A percentile compares a stretch with the other conserved stretches of the same genome.
These are phyloP conservation scores for Fusarium mangiferae DNA, from an alignment of 2,329 filamentous ascomycete genomes.

Conservation along the genomic window DNA sequence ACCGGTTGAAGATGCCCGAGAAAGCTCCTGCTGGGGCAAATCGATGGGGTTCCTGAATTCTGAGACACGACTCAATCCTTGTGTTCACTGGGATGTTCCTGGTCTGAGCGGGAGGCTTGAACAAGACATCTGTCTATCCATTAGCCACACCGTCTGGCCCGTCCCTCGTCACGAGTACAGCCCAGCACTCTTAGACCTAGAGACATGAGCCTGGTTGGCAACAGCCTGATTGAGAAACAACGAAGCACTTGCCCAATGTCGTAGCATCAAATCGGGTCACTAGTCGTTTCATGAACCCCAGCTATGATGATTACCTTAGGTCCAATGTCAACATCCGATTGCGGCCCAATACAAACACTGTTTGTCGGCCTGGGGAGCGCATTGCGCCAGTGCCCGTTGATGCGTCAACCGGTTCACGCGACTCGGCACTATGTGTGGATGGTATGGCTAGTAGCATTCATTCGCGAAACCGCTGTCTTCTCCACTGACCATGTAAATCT, in stretches of 20 bases:
- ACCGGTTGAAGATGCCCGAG: slow-evolving; percentile 32
- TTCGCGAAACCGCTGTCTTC: slow-evolving; percentile 14
- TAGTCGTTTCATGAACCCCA: slow-evolving; percentile 31
- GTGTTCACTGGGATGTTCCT: slow-evolving; percentile 14
- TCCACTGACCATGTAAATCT: slow-evolving; percentile 29
- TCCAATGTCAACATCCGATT: slow-evolving; percentile 17
- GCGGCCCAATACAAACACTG: slow-evolving; percentile 9
- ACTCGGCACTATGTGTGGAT: slow-evolving; percentile 5
- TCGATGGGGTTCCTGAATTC: slow-evolving; percentile 19
- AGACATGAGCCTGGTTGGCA: neutral
- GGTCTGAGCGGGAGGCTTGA: slow-evolving; percentile 27
- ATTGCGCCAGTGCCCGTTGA: slow-evolving; percentile 30
- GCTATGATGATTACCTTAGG: neutral
- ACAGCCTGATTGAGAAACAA: slow-evolving; percentile 36
- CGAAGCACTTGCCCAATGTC: neutral
- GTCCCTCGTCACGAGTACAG: slow-evolving; percentile 20
- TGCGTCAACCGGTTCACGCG: slow-evolving; percentile 36
- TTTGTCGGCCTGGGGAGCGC: neutral
- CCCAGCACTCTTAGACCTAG: neutral
- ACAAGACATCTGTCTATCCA: slow-evolving; percentile 4
- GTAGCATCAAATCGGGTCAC: slow-evolving; percentile 23
- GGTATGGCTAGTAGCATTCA: slow-evolving; percentile 14
- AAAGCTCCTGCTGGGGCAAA: slow-evolving; percentile 6
- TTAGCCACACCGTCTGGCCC: slow-evolving; percentile 22
- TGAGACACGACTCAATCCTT: slow-evolving; percentile 28